Evolutionary conservation across 352 stramenopile species (phyloP), one percentile per base, ranked within the genome.

Genomic region (Phytophthora hybrid): DNA sequence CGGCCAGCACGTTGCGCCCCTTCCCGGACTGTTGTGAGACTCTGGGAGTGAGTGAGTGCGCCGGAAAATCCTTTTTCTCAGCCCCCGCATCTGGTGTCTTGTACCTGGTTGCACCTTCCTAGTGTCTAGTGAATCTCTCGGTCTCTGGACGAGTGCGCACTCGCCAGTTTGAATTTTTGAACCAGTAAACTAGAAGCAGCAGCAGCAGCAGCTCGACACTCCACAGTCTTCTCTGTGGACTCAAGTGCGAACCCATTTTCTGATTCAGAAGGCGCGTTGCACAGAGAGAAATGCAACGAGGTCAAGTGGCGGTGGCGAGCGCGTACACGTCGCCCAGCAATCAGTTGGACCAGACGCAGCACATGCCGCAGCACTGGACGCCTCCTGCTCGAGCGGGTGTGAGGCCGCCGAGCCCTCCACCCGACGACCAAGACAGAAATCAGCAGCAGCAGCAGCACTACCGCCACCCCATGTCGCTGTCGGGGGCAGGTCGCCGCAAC

Each of bases 251-350:
- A 2, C n/a, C 47, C 58, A 21, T 16, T 68, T 67, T 71, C 53
- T 71, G 46, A 71, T 62, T 62, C 55, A 63, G 55, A 71, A 62
- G 37, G 49, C 13, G n/a, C n/a, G n/a, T n/a, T n/a, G n/a, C n/a
- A n/a, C n/a, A 7, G 71, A 7, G 10, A 18, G 9, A 21, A 52
- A 85, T 83, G 79, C 74, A 75, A 57, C 69, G 71, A 21, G 72
- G 73, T 4, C 62, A 89, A 81, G 73, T 88, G 51, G 79, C 76
- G 3, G 72, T 91, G 55, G 78, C 75, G 52, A 84, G 74, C 31
- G 75, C 70, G 34, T 78, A 49, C 59, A 32, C 21, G 56, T 51
- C 74, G 10, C 41, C 56, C 55, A 72, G 31, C 29, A 77, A 62
- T 56, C 61, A 79, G 26, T 72, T 84, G 41, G 63, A 64, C 26